Evolutionary conservation across 169 alveolate species (phyloP), one percentile per base, ranked within the genome.

Genomic region (Besnoitia besnoiti): DNA sequence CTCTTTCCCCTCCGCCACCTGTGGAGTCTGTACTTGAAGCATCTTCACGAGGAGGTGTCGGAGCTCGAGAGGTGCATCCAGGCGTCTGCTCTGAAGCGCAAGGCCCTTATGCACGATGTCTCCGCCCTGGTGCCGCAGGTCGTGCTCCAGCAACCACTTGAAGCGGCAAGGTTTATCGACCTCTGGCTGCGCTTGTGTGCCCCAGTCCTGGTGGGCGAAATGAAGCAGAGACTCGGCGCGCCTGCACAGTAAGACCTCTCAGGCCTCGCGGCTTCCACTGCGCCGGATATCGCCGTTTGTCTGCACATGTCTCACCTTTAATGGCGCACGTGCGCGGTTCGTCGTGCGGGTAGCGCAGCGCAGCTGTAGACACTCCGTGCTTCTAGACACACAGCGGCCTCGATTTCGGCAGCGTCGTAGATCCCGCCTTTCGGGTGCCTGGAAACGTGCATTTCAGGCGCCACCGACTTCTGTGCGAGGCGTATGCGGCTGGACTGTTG

Each of bases 401-500:
- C n/a, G n/a, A n/a, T n/a, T n/a, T n/a, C n/a, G n/a, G n/a, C n/a
- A n/a, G n/a, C n/a, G n/a, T n/a, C n/a, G n/a, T n/a, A 55, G 27
- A 50, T 24, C 33, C 73, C 3, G 16, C n/a, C 73, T 55, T 55
- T 55, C 73, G 73, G 16, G 73, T 33, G 16, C 73, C 0, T n/a
- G n/a, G n/a, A n/a, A n/a, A n/a, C n/a, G n/a, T n/a, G n/a, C 33
- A 21, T 33, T 1, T 0, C 61, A 77, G 87, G 50, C 42, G 87
- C 19, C 50, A 77, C 59, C 87, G 87, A 12, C 87, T 77, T 77
- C 37, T 77, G 16, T 44, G 50, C 37, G 87, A 77, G 59, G 87
- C 87, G 62, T 5, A 42, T 39, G 37, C 35, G 87, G n/a, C 19
- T 16, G 62, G 59, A 39, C 47, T 77, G 62, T 59, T 77, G 62